Conservation (phyloP, 148 eudicot genomes). For the Spergularia marina region DNA sequence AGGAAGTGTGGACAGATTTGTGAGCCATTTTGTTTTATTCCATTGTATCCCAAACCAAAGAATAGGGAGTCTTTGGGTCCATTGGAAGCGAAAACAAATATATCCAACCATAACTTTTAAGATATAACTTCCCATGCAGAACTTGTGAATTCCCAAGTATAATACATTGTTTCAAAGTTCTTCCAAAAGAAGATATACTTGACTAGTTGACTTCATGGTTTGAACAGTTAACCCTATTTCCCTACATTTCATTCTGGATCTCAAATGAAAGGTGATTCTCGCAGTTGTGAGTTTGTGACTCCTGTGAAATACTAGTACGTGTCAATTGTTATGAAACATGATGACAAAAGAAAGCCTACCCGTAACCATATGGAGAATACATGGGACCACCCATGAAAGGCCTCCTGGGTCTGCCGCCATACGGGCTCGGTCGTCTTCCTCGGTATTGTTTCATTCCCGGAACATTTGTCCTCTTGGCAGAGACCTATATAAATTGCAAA, state of each 20-base stretch:
- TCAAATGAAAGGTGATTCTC: not conserved
- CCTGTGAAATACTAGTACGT: not conserved
- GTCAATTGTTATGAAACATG: not conserved
- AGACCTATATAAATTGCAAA: conserved; percentile 43
- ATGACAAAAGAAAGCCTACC: conserved; percentile 40
- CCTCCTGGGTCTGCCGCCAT: conserved; percentile 51
- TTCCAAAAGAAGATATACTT: no score
- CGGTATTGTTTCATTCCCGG: conserved; percentile 74
- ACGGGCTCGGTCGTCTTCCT: conserved; percentile 62
- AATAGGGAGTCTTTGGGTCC: no score
- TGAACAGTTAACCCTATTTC: no score
- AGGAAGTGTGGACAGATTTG: no score
- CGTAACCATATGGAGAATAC: conserved; percentile 66
- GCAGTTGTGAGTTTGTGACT: not conserved
- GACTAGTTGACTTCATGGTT: no score
- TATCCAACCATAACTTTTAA: not conserved
- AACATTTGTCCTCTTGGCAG: conserved; percentile 69
- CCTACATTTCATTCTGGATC: no score
- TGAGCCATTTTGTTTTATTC: no score
- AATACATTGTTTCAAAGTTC: no score
- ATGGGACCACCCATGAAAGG: conserved; percentile 58
- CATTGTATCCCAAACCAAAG: no score
- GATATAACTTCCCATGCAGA: no score
- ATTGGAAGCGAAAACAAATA: no score
- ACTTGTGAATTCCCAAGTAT: no score